Evolutionary conservation across 345 rosid genomes (phyloP), one percentile per base, ranked within the genome.

Genomic region (Lenwebbia sp.): DNA sequence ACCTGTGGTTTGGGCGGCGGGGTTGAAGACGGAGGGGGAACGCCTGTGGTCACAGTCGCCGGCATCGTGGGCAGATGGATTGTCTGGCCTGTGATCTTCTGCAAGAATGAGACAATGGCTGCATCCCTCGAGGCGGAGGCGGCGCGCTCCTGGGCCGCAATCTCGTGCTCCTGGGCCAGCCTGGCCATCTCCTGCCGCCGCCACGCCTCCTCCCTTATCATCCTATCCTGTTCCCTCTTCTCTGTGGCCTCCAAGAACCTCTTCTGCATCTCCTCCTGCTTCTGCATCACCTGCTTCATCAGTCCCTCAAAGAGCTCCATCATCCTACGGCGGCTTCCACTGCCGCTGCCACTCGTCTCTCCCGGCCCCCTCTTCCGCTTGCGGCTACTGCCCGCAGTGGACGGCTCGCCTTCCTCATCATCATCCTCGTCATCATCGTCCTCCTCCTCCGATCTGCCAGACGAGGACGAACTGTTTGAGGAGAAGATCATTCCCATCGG

Each of bases 151-250:
- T 92, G 95, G 85, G 95, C 93, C 91, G 90, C 89, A 70, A 93
- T 85, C 88, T 96, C 97, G 40, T 92, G 95, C 41, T 96, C 99
- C 9, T 90, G 98, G 82, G 92, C 90, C 83, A 92, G 62, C 47
- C 96, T 92, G 21, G 92, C 87, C 91, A 91, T 92, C 82, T 95
- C 95, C 86, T 96, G 99, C 74, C 95, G 91, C 90, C 89, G 93
- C 97, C 99, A 94, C 47, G 97, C 91, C 88, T 96, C 98, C 86
- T 96, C 97, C 52, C 97, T 91, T 28, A 90, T 86, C 90, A 92
- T 90, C 90, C 98, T 89, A 55, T 96, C 99, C 83, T 92, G 94
- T 85, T 96, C 99, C 89, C 95, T 91, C 92, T 91, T 95, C 91
- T 96, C 99, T 21, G 95, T 92, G 15, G 94, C 94, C 82, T 96